Conservation (phyloP, 2,329 filamentous ascomycete genomes). For the Macrophomina phaseolina region DNA sequence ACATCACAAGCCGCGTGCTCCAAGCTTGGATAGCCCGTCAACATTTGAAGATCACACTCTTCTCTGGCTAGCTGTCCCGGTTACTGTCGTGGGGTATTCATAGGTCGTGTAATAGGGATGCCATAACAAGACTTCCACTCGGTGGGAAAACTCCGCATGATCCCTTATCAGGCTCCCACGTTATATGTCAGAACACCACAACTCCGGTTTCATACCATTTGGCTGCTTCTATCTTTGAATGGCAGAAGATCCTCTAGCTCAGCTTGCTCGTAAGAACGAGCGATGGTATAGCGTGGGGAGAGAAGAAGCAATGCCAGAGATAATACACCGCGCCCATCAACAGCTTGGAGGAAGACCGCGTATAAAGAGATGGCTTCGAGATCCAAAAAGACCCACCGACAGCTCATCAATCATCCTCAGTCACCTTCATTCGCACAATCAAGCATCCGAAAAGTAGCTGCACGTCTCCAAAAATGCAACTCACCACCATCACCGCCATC, state of each 20-base stretch:
- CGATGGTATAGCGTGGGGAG: not conserved
- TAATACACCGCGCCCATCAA: not conserved
- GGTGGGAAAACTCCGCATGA: not conserved
- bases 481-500: not conserved
- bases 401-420: not conserved
- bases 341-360: not conserved
- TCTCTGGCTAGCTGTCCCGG: too few species aligned
- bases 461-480: not conserved
- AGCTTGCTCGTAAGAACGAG: not conserved
- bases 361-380: not conserved
- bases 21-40: not conserved
- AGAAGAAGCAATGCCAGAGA: not conserved
- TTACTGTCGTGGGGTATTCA: not conserved
- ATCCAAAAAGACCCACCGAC: not conserved
- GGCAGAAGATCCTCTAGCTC: not conserved
- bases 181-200: not conserved
- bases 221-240: not conserved
- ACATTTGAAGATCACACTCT: not conserved
- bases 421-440: too few species aligned
- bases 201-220: too few species aligned
- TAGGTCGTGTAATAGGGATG: not conserved
- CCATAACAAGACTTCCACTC: not conserved
- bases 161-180: not conserved
- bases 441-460: too few species aligned
- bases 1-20: too few species aligned